Percentiles rank a stretch among this genome's conserved stretches.
These are phyloP conservation scores for Pestalotiopsis sp. DNA, from an alignment of 2,329 filamentous ascomycete species.

Conservation along the genomic window DNA sequence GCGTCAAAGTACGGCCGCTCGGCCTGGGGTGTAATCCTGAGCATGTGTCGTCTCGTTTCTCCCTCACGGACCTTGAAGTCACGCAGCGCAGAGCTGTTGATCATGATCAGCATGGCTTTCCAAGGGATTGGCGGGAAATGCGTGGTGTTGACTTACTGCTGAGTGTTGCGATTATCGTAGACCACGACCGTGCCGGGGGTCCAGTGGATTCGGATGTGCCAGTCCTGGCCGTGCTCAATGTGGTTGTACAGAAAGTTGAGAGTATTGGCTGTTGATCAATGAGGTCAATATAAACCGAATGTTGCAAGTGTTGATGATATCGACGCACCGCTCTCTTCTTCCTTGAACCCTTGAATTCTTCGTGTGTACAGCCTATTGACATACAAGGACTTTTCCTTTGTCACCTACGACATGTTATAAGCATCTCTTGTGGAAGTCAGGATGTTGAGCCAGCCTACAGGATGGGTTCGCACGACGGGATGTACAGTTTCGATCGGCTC, in stretches of 20 bases:
- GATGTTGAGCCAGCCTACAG: conserved; percentile 27
- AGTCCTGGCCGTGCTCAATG: conserved; percentile 16
- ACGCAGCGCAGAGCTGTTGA: conserved; percentile 20
- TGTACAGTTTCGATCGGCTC: conserved; percentile 30
- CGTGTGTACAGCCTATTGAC: conserved; percentile 16
- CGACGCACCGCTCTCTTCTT: conserved; percentile 18
- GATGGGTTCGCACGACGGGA: conserved; percentile 30
- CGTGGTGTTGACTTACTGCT: conserved; percentile 15
- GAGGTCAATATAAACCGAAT: background rate
- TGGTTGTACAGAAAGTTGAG: conserved; percentile 16
- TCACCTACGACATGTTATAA: conserved; percentile 9
- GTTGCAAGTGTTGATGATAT: background rate
- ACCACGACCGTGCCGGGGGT: conserved; percentile 14
- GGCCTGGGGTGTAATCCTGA: conserved; percentile 34
- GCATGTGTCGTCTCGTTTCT: conserved; percentile 24
- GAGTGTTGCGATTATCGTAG: conserved; percentile 25
- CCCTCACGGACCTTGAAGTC: conserved; percentile 19
- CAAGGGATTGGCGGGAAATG: background rate
- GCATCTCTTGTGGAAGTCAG: background rate
- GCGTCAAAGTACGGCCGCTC: conserved; percentile 28
- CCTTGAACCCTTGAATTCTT: conserved; percentile 14
- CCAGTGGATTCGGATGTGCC: conserved; percentile 17
- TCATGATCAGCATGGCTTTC: background rate
- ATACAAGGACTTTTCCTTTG: conserved; percentile 17
- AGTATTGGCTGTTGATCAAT: background rate